These are phyloP conservation scores for Diversispora epigaea DNA, from an alignment of 192 early-diverging fungal species.

Conservation along the genomic window DNA sequence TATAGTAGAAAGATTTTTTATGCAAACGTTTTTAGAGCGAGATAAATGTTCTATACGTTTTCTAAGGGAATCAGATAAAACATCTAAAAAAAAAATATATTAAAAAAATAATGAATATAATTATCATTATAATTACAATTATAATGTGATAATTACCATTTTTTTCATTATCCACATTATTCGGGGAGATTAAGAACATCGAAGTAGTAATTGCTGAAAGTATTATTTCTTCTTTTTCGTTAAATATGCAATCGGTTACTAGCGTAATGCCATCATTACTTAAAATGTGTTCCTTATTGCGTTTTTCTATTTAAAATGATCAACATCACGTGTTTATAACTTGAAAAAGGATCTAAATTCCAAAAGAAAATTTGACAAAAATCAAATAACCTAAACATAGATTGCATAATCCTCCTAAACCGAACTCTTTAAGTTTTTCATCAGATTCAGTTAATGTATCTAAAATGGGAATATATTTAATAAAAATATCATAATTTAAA, in stretches of 20 bases:
- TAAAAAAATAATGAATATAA: neutral
- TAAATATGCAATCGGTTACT: conserved; percentile 24
- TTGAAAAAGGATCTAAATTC: neutral
- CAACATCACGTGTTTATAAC: neutral
- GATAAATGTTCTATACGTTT: neutral
- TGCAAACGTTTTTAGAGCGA: neutral
- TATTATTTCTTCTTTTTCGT: conserved; percentile 17
- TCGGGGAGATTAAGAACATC: conserved; percentile 15
- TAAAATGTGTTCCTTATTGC: conserved; percentile 26
- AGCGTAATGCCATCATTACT: conserved; percentile 25
- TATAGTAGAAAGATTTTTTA: conserved; percentile 17
- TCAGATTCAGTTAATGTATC: conserved; percentile 27
- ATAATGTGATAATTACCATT: neutral
- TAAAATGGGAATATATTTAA: neutral
- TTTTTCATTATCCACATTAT: neutral
- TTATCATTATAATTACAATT: neutral
- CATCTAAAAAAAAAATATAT: neutral
- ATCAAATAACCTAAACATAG: conserved; percentile 19
- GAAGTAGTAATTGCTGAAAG: conserved; percentile 8
- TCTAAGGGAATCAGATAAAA: conserved; percentile 4
- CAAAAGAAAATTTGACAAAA: neutral
- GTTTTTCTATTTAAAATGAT: neutral
- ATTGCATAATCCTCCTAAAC: conserved; percentile 33
- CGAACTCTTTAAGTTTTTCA: conserved; percentile 29
- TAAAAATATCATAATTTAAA: neutral